Percentiles rank a stretch among this genome's conserved stretches.
Conservation (phyloP, 2,329 filamentous ascomycete genomes). For the Penicillium hordei region DNA sequence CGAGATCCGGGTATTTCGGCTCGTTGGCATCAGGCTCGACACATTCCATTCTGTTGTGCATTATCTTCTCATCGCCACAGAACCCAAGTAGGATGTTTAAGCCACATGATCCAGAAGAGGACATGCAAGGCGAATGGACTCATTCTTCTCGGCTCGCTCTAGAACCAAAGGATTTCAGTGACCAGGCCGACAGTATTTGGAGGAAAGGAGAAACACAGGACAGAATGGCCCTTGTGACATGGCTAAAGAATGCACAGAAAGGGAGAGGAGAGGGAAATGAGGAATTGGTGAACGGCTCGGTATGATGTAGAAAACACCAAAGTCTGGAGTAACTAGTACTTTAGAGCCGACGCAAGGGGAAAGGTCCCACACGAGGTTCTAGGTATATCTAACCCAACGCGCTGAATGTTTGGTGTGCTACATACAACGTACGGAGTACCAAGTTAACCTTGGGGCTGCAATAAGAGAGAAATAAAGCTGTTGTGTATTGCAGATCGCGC, state of each 20-base stretch:
- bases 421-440: neutral
- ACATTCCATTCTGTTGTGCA: neutral
- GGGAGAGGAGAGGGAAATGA: neutral
- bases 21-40: neutral
- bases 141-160: neutral
- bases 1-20: neutral
- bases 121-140: neutral
- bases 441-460: too few species aligned
- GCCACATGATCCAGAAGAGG: neutral
- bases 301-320: neutral
- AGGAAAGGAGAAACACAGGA: neutral
- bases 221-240: neutral
- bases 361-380: neutral
- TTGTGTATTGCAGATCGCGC: neutral
- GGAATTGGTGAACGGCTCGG: neutral
- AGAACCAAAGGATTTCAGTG: neutral
- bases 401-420: neutral
- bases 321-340: neutral
- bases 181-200: neutral
- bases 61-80: neutral
- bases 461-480: neutral
- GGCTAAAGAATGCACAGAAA: constrained; percentile 2
- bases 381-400: neutral
- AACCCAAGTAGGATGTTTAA: neutral
- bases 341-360: constrained; percentile 6